phyloP scores from a whole-genome alignment of 805 yeast genomes.

The Vanderwaltozyma polyspora region DNA sequence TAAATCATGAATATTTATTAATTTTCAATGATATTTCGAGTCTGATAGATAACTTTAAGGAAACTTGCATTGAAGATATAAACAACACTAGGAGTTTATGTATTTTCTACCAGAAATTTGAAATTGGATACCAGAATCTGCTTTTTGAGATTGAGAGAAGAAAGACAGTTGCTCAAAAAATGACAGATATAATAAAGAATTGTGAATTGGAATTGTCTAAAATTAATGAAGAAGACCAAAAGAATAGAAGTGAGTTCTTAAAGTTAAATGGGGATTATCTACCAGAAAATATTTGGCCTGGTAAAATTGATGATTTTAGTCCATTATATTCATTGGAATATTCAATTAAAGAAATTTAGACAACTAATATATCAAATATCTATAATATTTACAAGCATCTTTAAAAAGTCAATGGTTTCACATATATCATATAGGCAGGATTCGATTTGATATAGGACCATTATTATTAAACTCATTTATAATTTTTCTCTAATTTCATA shows the following conservation, averaged over 20 bases:
- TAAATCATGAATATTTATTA: conserved; percentile 20
- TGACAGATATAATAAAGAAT: conserved; percentile 31
- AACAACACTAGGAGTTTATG: conserved; percentile 27
- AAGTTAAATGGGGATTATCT: conserved; percentile 40
- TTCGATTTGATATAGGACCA: not conserved
- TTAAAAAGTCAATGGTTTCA: too few relatives aligned
- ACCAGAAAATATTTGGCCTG: conserved; percentile 45
- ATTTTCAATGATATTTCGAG: conserved; percentile 23
- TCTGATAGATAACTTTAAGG: conserved; percentile 26
- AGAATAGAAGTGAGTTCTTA: conserved; percentile 34
- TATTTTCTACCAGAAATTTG: conserved; percentile 41
- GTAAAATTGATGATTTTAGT: conserved; percentile 27
- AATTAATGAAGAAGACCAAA: conserved; percentile 35
- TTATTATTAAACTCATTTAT: conserved; percentile 31
- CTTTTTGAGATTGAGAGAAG: conserved; percentile 45
- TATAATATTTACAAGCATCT: conserved; percentile 1
- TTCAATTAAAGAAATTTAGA: conserved; percentile 8
- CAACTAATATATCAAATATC: not conserved
- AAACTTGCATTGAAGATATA: conserved; percentile 19
- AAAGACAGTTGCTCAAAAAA: conserved; percentile 29
- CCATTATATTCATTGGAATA: conserved; percentile 21
- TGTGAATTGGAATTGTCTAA: conserved; percentile 32
- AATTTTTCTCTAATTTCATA: conserved; percentile 39
- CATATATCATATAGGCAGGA: too few relatives aligned
- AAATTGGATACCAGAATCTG: conserved; percentile 40